Base-by-base conservation (phyloP, 371 early-diverging fungal genomes). In the Syncephalis fuscata region DNA sequence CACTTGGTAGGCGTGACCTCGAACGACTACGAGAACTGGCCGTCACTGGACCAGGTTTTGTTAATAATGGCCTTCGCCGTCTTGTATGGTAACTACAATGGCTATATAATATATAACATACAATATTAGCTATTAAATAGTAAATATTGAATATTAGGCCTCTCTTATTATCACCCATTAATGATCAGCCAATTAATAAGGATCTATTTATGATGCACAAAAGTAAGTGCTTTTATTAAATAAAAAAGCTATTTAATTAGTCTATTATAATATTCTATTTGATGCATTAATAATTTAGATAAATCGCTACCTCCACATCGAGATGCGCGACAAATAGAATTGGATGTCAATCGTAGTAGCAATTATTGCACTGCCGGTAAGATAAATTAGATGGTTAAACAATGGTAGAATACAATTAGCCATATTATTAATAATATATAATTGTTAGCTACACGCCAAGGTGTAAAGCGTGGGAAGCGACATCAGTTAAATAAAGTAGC, bases 291-390 rank as follows among this genome's bases (percentile, higher is more conserved):
- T 44, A 45, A 44, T 22, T 27, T 39, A 21, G 40, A 20, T 4
- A 43, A 25, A 14, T 40, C 32, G 11, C 32, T 7, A 11, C 4
- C 32, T 7, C 4, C 40, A 0, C 71, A 71, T 49, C 66, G 64
- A 36, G 71, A 74, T 46, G 74, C 71, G 48, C 50, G 45, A 1
- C 74, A 74, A 54, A 68, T 74, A 1, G 56, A 52, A 8, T 43
- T 74, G n/a, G 74, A 71, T 48, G 62, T 67, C 0, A 45, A 60
- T n/a, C 51, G 73, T 37, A 70, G 73, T 1, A 65, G 71, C 42
- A 65, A 64, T 15, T 53, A 68, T 19, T 67, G 62, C 39, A 59
- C 67, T 16, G 45, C 44, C 10, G 54, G 17, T 45, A 17, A 41
- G 43, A 44, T 19, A 11, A 21, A n/a, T 23, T n/a, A n/a, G 22